Conservation (phyloP, 441 rosid genomes). For the Euphorbia schlechtendalii region DNA sequence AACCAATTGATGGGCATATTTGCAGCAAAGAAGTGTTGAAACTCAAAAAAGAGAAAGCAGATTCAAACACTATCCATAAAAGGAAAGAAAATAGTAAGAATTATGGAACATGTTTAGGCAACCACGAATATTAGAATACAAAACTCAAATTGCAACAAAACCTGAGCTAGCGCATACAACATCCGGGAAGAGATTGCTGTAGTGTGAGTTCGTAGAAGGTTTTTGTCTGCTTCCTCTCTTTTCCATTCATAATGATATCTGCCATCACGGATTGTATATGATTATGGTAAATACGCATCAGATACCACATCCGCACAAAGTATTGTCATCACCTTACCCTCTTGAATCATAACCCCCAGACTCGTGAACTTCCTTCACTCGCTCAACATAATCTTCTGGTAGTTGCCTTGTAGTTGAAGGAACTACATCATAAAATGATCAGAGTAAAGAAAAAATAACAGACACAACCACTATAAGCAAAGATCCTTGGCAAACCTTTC, state of each 20-base stretch:
- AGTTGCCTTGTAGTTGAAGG: conserved; percentile 68
- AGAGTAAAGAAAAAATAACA: conserved; percentile 13
- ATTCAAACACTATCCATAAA: background rate
- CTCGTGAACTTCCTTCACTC: conserved; percentile 70
- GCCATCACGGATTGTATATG: conserved; percentile 11
- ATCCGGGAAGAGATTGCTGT: conserved; percentile 87
- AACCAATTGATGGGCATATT: background rate
- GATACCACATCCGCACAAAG: background rate
- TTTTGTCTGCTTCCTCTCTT: conserved; percentile 93
- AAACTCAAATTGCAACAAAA: conserved; percentile 20
- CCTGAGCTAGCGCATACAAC: conserved; percentile 89
- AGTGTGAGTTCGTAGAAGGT: conserved; percentile 88
- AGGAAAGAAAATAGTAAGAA: background rate
- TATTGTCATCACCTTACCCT: conserved; percentile 46
- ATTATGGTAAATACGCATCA: background rate
- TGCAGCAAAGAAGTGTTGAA: conserved; percentile 4
- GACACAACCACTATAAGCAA: background rate
- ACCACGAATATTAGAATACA: background rate
- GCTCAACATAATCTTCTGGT: conserved; percentile 84
- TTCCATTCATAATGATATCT: conserved; percentile 91
- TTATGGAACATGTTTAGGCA: background rate
- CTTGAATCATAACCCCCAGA: conserved; percentile 72
- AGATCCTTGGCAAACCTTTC: conserved; percentile 35
- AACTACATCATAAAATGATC: conserved; percentile 34
- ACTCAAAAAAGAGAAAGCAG: background rate